A percentile compares a stretch with the other conserved stretches of the same genome.
phyloP scores from a whole-genome alignment of 306 rosid genomes.

The Prinsepia uniflora region DNA sequence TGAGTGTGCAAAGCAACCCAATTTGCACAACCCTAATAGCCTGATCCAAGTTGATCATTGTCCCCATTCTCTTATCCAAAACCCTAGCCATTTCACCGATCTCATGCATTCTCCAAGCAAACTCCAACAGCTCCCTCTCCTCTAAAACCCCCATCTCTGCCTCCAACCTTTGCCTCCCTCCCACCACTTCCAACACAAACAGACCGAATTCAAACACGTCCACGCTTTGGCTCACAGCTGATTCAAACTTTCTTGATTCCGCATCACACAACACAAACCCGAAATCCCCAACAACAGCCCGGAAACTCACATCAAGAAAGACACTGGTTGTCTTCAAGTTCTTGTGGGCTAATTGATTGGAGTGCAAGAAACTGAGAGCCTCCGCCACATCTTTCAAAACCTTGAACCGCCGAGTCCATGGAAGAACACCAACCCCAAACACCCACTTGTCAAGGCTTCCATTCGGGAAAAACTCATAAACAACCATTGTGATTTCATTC shows the following conservation, averaged over 20 bases:
- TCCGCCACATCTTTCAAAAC: conserved; percentile 61
- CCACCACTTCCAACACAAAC: conserved; percentile 66
- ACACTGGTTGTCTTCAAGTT: conserved; percentile 68
- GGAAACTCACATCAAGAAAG: conserved; percentile 63
- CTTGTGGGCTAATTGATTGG: conserved; percentile 60
- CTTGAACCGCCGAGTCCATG: conserved; percentile 69
- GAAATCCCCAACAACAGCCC: conserved; percentile 65
- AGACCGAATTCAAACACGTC: conserved; percentile 78
- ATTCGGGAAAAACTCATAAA: conserved; percentile 60
- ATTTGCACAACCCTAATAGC: conserved; percentile 53
- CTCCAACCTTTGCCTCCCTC: conserved; percentile 55
- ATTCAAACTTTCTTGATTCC: conserved; percentile 57
- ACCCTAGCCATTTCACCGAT: conserved; percentile 43
- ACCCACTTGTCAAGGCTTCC: conserved; percentile 79
- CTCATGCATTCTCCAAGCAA: conserved; percentile 67
- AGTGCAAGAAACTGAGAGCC: conserved; percentile 50
- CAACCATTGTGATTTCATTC: conserved; percentile 43
- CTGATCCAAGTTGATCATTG: conserved; percentile 55
- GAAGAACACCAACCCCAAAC: conserved; percentile 68
- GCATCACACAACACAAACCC: conserved; percentile 55
- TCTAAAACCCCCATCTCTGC: conserved; percentile 18
- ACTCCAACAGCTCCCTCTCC: conserved; percentile 54
- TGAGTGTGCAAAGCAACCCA: conserved; percentile 71
- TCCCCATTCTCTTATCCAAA: conserved; percentile 64
- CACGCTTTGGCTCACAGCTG: conserved; percentile 45